Evolutionary conservation across 2,329 filamentous ascomycete genomes (phyloP).

Genomic region (Scolecobasidium constrictum): DNA sequence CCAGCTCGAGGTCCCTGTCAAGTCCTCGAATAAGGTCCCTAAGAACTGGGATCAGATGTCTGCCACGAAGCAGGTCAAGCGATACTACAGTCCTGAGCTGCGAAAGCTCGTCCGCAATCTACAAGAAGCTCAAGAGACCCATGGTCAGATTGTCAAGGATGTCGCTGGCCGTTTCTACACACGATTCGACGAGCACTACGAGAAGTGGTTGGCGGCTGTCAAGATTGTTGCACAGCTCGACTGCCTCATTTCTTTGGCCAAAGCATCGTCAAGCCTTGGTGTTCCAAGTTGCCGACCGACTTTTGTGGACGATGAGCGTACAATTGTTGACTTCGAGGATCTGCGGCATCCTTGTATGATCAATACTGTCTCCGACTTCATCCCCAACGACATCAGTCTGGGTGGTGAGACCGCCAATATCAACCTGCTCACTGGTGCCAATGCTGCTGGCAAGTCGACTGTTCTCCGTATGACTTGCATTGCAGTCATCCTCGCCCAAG

Average conservation of each 20-base stretch:
- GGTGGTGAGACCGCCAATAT: slow-evolving; percentile 76
- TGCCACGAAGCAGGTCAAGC: slow-evolving; percentile 76
- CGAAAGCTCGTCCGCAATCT: slow-evolving; percentile 72
- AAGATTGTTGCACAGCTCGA: slow-evolving; percentile 86
- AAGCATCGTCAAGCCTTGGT: slow-evolving; percentile 73
- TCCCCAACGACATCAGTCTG: slow-evolving; percentile 84
- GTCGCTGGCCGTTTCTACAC: slow-evolving; percentile 73
- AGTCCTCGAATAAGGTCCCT: slow-evolving; percentile 65
- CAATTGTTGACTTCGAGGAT: slow-evolving; percentile 82
- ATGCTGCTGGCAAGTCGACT: slow-evolving; percentile 95
- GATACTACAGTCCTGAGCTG: slow-evolving; percentile 85
- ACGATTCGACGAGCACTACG: slow-evolving; percentile 80
- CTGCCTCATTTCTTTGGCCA: slow-evolving; percentile 86
- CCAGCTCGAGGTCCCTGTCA: slow-evolving; percentile 80
- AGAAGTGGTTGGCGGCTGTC: slow-evolving; percentile 78
- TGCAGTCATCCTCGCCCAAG: slow-evolving; percentile 94
- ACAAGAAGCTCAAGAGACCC: slow-evolving; percentile 89
- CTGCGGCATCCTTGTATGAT: slow-evolving; percentile 93
- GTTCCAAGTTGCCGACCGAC: slow-evolving; percentile 77
- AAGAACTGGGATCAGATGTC: slow-evolving; percentile 94
- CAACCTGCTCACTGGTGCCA: slow-evolving; percentile 85
- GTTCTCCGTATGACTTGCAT: slow-evolving; percentile 92
- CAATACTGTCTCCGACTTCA: slow-evolving; percentile 82
- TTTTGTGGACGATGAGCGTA: slow-evolving; percentile 79
- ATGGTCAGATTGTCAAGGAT: slow-evolving; percentile 81